A percentile compares a stretch with the other conserved stretches of the same genome.
phyloP scores from a whole-genome alignment of 352 stramenopile genomes.

The Saprolegnia diclina region DNA sequence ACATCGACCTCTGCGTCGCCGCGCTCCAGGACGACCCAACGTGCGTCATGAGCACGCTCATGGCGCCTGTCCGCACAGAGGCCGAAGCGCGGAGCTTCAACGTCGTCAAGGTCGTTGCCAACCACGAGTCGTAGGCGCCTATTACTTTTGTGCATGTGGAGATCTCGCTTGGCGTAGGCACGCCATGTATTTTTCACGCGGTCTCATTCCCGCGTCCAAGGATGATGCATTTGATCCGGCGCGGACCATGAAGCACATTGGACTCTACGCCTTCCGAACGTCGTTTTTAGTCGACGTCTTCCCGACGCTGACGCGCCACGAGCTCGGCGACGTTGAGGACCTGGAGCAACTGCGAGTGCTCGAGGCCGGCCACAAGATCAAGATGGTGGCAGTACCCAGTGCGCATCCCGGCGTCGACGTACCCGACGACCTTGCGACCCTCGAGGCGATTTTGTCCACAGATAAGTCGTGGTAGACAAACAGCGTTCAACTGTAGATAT shows the following conservation, averaged over 20 bases:
- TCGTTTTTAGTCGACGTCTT: conserved; percentile 62
- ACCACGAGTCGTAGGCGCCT: conserved; percentile 46
- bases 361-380: conserved; percentile 67
- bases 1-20: conserved; percentile 66
- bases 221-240: conserved; percentile 45
- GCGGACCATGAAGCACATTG: conserved; percentile 66
- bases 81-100: conserved; percentile 49
- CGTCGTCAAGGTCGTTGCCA: conserved; percentile 70
- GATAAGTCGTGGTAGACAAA: too few species aligned
- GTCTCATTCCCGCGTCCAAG: conserved; percentile 74
- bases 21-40: conserved; percentile 42
- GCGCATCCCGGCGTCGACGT: conserved; percentile 68
- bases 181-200: conserved; percentile 80
- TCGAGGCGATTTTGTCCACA: conserved; percentile 34
- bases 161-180: conserved; percentile 39
- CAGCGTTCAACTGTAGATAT: too few species aligned
- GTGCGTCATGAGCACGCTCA: conserved; percentile 74
- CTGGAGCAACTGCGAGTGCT: conserved; percentile 81
- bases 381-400: conserved; percentile 51
- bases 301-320: conserved; percentile 43
- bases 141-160: conserved; percentile 11
- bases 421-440: conserved; percentile 47
- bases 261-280: conserved; percentile 73
- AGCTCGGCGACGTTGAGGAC: conserved; percentile 65
- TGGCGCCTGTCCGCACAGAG: conserved; percentile 55